Evolutionary conservation across 2,329 filamentous ascomycete genomes (phyloP), one percentile per base, ranked within the genome.

Genomic region (Ophiocordyceps unilateralis): DNA sequence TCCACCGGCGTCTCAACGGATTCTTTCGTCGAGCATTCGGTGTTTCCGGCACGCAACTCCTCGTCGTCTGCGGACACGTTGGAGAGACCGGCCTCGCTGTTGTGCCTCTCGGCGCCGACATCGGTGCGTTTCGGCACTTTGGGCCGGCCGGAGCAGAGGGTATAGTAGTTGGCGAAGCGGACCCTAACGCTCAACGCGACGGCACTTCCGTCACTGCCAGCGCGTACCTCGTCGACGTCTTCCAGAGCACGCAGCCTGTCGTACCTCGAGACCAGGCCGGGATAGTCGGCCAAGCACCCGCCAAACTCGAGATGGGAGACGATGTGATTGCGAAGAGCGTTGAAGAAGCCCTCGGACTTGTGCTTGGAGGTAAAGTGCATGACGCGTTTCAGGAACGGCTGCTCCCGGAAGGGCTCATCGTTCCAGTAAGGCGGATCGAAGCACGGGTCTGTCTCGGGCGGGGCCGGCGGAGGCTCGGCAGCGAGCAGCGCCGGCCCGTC

Each of bases 81-180:
- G 17, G n/a, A 36, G 17, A 19, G n/a, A 10, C n/a, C n/a, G 9
- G 12, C 7, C 24, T 26, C 24, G 24, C 24, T 26, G 12, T 9
- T 26, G 9, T 8, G 9, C 7, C 24, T 8, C 9, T 8, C 24
- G n/a, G 32, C 7, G 17, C 10, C 32, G 17, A 20, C 32, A 17
- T 19, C n/a, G 7, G 37, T 23, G 2, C 15, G 5, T 26, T 54
- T 54, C 17, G 53, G 50, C 5, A 49, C 43, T 50, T 82, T 87
- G 2, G 71, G 69, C 45, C 76, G 69, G 4, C 87, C 87, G 10
- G 81, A 81, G 49, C 83, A 87, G n/a, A 83, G 73, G 1, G 87
- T 93, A 56, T 89, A 94, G 57, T 93, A 94, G 55, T 94, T 94
- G 45, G 85, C 69, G 53, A 94, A 94, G 15, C 86, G 72, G 11